Base-by-base conservation (phyloP, 306 rosid genomes). In the Rosa rugosa region DNA sequence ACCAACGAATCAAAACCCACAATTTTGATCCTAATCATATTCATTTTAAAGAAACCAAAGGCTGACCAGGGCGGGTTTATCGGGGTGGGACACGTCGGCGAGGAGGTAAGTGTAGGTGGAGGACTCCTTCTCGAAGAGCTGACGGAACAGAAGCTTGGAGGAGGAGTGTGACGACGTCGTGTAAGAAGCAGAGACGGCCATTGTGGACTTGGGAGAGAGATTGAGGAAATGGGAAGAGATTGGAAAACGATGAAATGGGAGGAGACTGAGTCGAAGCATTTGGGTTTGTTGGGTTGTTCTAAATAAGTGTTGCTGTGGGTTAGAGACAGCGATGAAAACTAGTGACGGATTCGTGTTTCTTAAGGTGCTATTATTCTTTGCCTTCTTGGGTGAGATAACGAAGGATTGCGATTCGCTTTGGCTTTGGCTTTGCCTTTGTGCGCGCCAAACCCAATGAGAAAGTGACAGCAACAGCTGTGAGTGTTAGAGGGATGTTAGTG, bases 121-220 rank as follows among this genome's bases (percentile, higher is more conserved):
- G 2, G 99, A 95, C 14, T 95, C 99, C 87, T 91, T 92, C 91
- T 92, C 98, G 59, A 92, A 95, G 62, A 95, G 95, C 88, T 95
- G 97, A 31, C 98, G 99, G 36, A 95, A 87, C 84, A 95, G 85
- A 69, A 95, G 94, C 69, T 85, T 92, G 5, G 74, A 66, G 27
- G 67, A 69, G 83, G 47, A 65, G 12, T n/a, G 4, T 54, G 76
- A 84, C 73, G 82, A 77, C 65, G 80, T 51, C 82, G 83, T 59
- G 38, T 62, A 84, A 72, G 80, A 84, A 72, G 80, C 31, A 42
- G 60, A 70, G 16, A 79, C 13, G 18, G 78, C 77, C 84, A 80
- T 84, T 3, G n/a, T 9, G 38, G 49, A 22, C 76, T 41, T n/a
- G 56, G 17, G 13, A 17, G 71, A 77, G 59, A 36, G 81, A 34